phyloP scores from a whole-genome alignment of 2,329 filamentous ascomycete species.

The Curvularia sp. region DNA sequence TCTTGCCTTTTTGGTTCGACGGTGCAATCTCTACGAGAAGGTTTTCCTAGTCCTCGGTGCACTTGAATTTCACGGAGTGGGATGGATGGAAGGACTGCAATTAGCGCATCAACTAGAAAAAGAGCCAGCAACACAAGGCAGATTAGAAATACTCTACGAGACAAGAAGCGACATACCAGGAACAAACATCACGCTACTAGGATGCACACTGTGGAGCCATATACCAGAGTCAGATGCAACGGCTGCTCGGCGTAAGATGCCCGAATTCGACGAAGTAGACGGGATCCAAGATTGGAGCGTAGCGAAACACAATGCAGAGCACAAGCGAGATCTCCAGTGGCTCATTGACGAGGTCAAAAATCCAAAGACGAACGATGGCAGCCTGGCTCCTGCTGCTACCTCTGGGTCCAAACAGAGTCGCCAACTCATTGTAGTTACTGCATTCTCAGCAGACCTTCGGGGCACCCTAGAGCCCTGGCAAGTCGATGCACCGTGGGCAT shows the following conservation, averaged over 20 bases:
- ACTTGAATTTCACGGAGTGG: conserved; percentile 39
- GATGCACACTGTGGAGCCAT: conserved; percentile 65
- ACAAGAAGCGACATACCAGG: conserved; percentile 51
- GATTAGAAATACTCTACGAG: conserved; percentile 56
- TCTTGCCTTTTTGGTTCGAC: conserved; percentile 39
- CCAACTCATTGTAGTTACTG: conserved; percentile 61
- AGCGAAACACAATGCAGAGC: conserved; percentile 57
- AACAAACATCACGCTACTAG: conserved; percentile 59
- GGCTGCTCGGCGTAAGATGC: conserved; percentile 55
- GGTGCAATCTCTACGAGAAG: conserved; percentile 39
- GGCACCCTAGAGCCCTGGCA: conserved; percentile 60
- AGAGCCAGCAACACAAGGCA: conserved; percentile 39
- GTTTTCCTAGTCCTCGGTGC: conserved; percentile 40
- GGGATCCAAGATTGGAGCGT: conserved; percentile 61
- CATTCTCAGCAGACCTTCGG: conserved; percentile 63
- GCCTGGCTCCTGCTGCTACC: conserved; percentile 10
- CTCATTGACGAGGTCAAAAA: conserved; percentile 51
- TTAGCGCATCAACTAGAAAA: conserved; percentile 37
- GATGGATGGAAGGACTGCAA: conserved; percentile 34
- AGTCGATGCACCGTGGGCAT: conserved; percentile 54
- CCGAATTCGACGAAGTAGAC: conserved; percentile 58
- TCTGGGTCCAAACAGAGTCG: conserved; percentile 9
- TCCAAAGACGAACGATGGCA: conserved; percentile 17
- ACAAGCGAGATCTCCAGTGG: conserved; percentile 60
- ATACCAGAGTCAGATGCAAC: conserved; percentile 52